A percentile compares a stretch with the other conserved stretches of the same genome.
These are phyloP conservation scores for Pyrenopolyporus hunteri DNA, from an alignment of 495 filamentous ascomycete species.

Conservation along the genomic window DNA sequence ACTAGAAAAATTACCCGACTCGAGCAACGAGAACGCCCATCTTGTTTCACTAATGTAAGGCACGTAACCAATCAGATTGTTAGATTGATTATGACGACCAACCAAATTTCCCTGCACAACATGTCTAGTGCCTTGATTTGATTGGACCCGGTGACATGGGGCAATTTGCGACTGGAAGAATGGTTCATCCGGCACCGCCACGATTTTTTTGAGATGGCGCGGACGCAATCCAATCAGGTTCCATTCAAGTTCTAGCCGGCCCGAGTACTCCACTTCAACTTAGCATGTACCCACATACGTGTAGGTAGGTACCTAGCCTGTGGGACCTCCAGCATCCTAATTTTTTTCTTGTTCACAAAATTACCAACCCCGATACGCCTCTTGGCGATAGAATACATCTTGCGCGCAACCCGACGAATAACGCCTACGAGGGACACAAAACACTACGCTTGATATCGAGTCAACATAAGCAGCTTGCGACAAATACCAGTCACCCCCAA, in stretches of 20 bases:
- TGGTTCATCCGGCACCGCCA: conserved; percentile 9
- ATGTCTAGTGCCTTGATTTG: not conserved
- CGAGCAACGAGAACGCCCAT: conserved; percentile 4
- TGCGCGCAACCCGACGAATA: conserved; percentile 7
- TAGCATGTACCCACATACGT: too few relatives aligned
- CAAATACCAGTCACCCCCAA: not conserved
- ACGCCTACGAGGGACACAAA: not conserved
- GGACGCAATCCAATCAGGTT: not conserved
- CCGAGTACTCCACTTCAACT: too few relatives aligned
- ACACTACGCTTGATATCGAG: not conserved
- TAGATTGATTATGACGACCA: not conserved
- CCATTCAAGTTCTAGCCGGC: not conserved
- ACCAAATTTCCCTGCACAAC: conserved; percentile 1
- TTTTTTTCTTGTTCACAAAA: conserved; percentile 6
- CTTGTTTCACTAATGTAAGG: conserved; percentile 21
- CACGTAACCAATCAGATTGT: not conserved
- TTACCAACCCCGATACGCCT: conserved; percentile 4
- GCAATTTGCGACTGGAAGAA: conserved; percentile 13
- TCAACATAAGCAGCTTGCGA: not conserved
- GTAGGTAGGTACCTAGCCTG: too few relatives aligned
- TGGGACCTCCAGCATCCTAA: not conserved
- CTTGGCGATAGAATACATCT: conserved; percentile 6
- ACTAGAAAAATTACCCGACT: conserved; percentile 22
- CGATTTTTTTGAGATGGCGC: not conserved
- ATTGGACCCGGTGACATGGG: not conserved